Percentiles rank a stretch among this genome's conserved stretches.
These are phyloP conservation scores for Cucumis melo DNA, from an alignment of 306 rosid genomes.

Conservation along the genomic window DNA sequence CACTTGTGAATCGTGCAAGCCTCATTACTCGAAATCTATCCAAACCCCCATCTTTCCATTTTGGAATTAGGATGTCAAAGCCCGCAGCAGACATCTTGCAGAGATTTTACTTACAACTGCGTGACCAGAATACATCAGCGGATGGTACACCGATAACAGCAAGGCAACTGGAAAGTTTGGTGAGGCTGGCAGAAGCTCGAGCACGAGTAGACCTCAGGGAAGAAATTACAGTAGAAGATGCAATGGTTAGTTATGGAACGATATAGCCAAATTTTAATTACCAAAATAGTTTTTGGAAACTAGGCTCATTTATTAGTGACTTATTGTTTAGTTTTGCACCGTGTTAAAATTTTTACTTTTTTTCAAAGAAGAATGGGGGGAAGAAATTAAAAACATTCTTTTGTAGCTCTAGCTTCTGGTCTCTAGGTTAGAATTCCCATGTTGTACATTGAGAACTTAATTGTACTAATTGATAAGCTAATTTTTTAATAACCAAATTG, in stretches of 20 bases:
- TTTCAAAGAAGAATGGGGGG: neutral
- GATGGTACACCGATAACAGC: slow-evolving; percentile 96
- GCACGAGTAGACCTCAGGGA: slow-evolving; percentile 81
- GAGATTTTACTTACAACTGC: slow-evolving; percentile 63
- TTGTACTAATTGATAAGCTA: neutral
- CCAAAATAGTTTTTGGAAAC: neutral
- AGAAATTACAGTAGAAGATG: slow-evolving; percentile 77
- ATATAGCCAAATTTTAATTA: slow-evolving; percentile 7
- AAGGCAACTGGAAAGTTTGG: slow-evolving; percentile 90
- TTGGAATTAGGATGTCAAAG: slow-evolving; percentile 63
- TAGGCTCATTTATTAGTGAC: neutral
- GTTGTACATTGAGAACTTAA: neutral
- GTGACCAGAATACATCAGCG: slow-evolving; percentile 68
- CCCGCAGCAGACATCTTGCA: slow-evolving; percentile 80
- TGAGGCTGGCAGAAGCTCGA: slow-evolving; percentile 91
- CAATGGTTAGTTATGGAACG: slow-evolving; percentile 42
- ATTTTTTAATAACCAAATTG: no score
- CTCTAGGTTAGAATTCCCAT: neutral
- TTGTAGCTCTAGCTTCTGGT: neutral
- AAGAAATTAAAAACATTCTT: neutral
- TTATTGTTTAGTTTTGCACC: neutral
- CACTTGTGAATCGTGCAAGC: neutral
- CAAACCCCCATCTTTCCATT: neutral
- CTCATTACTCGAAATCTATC: neutral
- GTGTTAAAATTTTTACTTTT: neutral